These are phyloP conservation scores for Hypomontagnella submonticulosa DNA, from an alignment of 495 filamentous ascomycete species.

Conservation along the genomic window DNA sequence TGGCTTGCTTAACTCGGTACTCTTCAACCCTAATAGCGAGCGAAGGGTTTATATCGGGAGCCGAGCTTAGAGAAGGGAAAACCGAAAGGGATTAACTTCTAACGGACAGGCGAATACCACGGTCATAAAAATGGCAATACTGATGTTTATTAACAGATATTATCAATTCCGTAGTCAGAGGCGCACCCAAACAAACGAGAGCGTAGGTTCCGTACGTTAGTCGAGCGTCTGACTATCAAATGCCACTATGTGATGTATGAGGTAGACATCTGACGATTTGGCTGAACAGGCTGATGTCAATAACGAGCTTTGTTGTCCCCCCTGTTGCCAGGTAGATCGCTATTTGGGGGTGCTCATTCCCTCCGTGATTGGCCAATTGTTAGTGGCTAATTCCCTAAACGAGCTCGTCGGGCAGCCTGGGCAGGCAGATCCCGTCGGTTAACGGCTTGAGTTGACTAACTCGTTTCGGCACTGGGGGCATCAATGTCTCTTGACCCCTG, in stretches of 20 bases:
- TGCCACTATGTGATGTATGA: neutral
- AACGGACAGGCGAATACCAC: conserved; percentile 25
- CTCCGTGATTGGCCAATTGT: conserved; percentile 28
- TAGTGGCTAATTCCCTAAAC: conserved; percentile 36
- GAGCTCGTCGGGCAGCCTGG: conserved; percentile 16
- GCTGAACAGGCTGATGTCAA: conserved; percentile 39
- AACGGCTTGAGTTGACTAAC: conserved; percentile 30
- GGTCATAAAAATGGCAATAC: conserved; percentile 19
- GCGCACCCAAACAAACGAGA: conserved; percentile 18
- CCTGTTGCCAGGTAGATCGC: conserved; percentile 40
- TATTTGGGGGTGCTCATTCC: conserved; percentile 15
- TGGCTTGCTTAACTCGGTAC: neutral
- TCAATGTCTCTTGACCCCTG: too few relatives aligned
- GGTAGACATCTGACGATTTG: conserved; percentile 19
- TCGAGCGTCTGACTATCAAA: neutral
- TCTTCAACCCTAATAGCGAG: conserved; percentile 10
- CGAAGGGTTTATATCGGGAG: conserved; percentile 9
- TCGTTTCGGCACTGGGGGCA: conserved; percentile 28
- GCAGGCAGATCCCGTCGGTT: conserved; percentile 30
- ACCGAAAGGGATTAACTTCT: neutral
- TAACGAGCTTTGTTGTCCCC: conserved; percentile 26
- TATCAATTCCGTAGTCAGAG: conserved; percentile 26
- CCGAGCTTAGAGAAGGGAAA: neutral
- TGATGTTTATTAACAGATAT: conserved; percentile 28
- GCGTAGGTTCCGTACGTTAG: neutral